Percentiles rank a stretch among this genome's conserved stretches.
phyloP scores from a whole-genome alignment of 352 stramenopile genomes.

The Globisporangium paroecandrum region DNA sequence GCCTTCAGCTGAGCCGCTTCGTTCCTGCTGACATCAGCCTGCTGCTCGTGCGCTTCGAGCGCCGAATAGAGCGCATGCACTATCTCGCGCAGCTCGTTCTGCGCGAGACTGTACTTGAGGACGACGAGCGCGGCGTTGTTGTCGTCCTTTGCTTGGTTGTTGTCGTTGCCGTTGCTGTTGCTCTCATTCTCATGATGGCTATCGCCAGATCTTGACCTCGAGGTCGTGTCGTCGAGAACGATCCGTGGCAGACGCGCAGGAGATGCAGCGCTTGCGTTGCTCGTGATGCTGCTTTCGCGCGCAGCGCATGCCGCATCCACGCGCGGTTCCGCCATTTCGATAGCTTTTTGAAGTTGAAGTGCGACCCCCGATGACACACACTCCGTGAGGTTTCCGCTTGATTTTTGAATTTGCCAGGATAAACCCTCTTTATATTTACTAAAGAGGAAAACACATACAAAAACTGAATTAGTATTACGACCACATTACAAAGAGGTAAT shows the following conservation, averaged over 20 bases:
- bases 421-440: neutral
- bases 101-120: conserved; percentile 28
- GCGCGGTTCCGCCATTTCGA: neutral
- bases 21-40: neutral
- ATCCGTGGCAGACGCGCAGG: too few relatives aligned
- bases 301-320: neutral
- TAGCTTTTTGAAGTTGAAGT: conserved; percentile 1
- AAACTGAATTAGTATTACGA: neutral
- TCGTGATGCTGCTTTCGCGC: neutral
- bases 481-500: neutral
- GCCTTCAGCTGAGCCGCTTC: conserved; percentile 7
- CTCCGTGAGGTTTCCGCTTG: too few relatives aligned
- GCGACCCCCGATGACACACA: neutral
- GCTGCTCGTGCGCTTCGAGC: conserved; percentile 7
- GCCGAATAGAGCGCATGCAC: conserved; percentile 25
- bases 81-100: conserved; percentile 25
- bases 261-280: neutral
- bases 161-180: neutral
- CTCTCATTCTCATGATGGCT: neutral
- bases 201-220: too few relatives aligned
- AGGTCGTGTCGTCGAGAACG: too few relatives aligned
- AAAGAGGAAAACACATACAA: too few relatives aligned
- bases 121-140: neutral
- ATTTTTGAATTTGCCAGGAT: too few relatives aligned
- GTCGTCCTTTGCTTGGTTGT: neutral